Base-by-base conservation (phyloP, 208 protist species). In the Spongospora subterranea region DNA sequence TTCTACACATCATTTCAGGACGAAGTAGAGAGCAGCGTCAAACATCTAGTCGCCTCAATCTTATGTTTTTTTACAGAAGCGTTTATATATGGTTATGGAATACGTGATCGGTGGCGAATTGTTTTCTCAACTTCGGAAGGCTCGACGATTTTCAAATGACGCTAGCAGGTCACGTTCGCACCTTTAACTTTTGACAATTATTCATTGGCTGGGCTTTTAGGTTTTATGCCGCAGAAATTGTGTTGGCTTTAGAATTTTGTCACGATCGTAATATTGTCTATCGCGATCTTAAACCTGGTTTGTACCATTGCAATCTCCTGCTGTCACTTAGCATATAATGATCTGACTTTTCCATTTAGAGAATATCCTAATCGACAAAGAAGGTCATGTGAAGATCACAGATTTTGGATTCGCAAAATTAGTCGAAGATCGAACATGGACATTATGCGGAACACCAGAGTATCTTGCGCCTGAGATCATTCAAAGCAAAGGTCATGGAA, bases 341-440 rank as follows among this genome's bases (percentile, higher is more conserved):
- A n/a, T n/a, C n/a, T n/a, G n/a, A n/a, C n/a, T n/a, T n/a, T n/a
- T n/a, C 13, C 6, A 60, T 60, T 29, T 60, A 60, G 95, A 96
- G 90, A 96, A 96, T 82, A 94, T 96, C n/a, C 91, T 96, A 1
- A 41, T 96, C 0, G 94, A 96, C 45, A 89, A 88, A 39, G 76
- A 95, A 45, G 95, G 94, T 0, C 94, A 98, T 91, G 93, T 98
- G 40, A 97, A 96, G 50, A 93, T 98, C 0, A 96, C 95, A 0
- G 97, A 98, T 93, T 98, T 98, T 94, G 97, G 97, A 11, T 97
- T 97, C 39, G 93, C 94, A 24, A 98, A 82, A 43, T 64, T 54
- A 11, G 77, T 64, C 0, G 90, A 90, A 41, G 71, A 82, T 43
- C 90, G 90, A 6, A 91, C 90, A 32, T 91, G 50, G 66, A 91